Base-by-base conservation (phyloP, 1,139 yeast genomes). In the Diutina pseudorugosa region DNA sequence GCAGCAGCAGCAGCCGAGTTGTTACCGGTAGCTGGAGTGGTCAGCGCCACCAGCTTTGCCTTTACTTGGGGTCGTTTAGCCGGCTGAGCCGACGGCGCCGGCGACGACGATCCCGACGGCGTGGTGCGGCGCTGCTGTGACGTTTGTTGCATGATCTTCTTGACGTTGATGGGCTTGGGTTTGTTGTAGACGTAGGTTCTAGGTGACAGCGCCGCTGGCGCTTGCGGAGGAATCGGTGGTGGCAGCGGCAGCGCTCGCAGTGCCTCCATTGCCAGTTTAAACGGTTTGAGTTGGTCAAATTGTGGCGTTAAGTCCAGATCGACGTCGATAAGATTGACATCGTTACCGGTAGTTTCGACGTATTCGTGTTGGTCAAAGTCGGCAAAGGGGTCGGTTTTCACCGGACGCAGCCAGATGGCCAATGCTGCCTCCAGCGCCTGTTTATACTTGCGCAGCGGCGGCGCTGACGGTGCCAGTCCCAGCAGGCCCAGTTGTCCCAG, bases 291-390 rank as follows among this genome's bases (percentile, higher is more conserved):
- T 3, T 25, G 23, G 19, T 25, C 49, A 3, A 45, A n/a, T 18
- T 27, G 25, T 6, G 36, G 30, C 9, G 40, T n/a, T 20, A 45
- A 27, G 11, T 25, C 63, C 21, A 60, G 65, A 48, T 69, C 72
- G 54, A 73, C 55, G 55, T 73, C 77, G 23, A 72, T 72, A 55
- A 73, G 63, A 53, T 68, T 65, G 8, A n/a, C 43, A 40, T 30
- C 36, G 36, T 30, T 30, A 12, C 36, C 36, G n/a, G 36, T 30
- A 14, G 36, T 11, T n/a, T 36, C 51, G 36, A 23, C 43, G 33
- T 33, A 21, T 19, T 36, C 51, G 11, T 19, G 21, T 53, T 76
- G 76, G 59, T 77, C 82, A 55, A 77, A 77, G 57, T 75, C 81
- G 47, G 66, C 69, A 57, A 76, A 76, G 36, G 67, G 56, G 23